These are phyloP conservation scores for Neofusicoccum umdonicola DNA, from an alignment of 2,329 filamentous ascomycete genomes.

Conservation along the genomic window DNA sequence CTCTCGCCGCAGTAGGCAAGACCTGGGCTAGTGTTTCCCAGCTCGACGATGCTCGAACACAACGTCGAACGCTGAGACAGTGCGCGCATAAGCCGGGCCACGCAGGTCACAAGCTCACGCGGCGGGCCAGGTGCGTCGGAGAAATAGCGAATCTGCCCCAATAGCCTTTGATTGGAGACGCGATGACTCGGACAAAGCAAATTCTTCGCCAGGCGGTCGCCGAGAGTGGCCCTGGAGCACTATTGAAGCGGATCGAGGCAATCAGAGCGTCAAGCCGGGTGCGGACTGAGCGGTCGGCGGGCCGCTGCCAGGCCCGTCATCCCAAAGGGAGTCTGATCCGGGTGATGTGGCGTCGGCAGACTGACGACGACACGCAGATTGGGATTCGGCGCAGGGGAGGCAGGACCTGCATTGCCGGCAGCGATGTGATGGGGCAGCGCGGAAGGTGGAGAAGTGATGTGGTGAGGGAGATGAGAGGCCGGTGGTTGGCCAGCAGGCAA, in stretches of 20 bases:
- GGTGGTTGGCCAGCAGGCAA: slow-evolving; percentile 2
- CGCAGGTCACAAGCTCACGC: not conserved
- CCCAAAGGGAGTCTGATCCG: not conserved
- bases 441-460: slow-evolving; percentile 13
- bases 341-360: slow-evolving; percentile 9
- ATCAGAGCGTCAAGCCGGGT: not conserved
- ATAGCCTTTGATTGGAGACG: not conserved
- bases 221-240: not conserved
- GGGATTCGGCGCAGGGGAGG: not conserved
- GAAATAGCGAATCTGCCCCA: not conserved
- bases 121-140: not conserved
- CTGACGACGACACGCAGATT: slow-evolving; percentile 6
- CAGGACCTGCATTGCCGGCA: slow-evolving; percentile 14
- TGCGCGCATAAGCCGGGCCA: not conserved
- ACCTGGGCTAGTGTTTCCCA: not conserved
- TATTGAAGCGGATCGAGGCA: not conserved
- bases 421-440: slow-evolving; percentile 9
- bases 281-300: not conserved
- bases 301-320: not conserved
- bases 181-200: not conserved
- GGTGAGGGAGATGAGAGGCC: not conserved
- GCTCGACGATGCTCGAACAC: not conserved
- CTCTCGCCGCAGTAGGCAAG: not conserved
- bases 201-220: not conserved
- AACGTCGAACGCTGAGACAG: not conserved